Evolutionary conservation across 768 basidiomycete species (phyloP).

Genomic region (Russula dissimulans): DNA sequence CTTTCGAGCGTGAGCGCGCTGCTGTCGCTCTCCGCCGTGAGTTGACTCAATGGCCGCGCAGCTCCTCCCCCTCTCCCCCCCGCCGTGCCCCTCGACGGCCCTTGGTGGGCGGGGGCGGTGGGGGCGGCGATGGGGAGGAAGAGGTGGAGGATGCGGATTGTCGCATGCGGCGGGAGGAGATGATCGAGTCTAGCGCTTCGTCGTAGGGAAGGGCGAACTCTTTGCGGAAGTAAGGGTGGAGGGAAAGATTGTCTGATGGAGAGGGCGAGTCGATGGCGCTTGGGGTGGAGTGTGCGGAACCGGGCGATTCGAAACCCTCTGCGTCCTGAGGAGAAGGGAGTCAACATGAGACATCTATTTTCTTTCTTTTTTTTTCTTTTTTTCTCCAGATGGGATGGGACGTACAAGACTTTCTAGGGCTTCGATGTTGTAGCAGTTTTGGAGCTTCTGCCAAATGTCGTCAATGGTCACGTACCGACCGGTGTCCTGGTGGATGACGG

Average conservation of each 20-base stretch:
- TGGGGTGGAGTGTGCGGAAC: slow-evolving; percentile 34
- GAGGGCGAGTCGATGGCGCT: slow-evolving; percentile 55
- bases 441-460: slow-evolving; percentile 68
- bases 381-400: slow-evolving; percentile 5
- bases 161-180: slow-evolving; percentile 55
- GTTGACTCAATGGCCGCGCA: slow-evolving; percentile 56
- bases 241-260: slow-evolving; percentile 55
- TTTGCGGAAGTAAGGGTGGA: slow-evolving; percentile 64
- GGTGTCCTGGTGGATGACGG: slow-evolving; percentile 62
- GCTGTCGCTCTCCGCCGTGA: slow-evolving; percentile 76
- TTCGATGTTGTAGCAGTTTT: slow-evolving; percentile 64
- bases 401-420: slow-evolving; percentile 62
- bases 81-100: slow-evolving; percentile 35
- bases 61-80: slow-evolving; percentile 25
- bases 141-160: slow-evolving; percentile 45
- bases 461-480: slow-evolving; percentile 49
- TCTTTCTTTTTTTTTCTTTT: no score
- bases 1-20: slow-evolving; percentile 79
- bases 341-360: background rate
- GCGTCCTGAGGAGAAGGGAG: slow-evolving; percentile 10
- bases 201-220: slow-evolving; percentile 60
- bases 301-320: slow-evolving; percentile 31
- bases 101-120: slow-evolving; percentile 35
- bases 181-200: slow-evolving; percentile 46
- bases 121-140: slow-evolving; percentile 44